Base-by-base conservation (phyloP, 331 rosid species). In the Rosa hybrid region DNA sequence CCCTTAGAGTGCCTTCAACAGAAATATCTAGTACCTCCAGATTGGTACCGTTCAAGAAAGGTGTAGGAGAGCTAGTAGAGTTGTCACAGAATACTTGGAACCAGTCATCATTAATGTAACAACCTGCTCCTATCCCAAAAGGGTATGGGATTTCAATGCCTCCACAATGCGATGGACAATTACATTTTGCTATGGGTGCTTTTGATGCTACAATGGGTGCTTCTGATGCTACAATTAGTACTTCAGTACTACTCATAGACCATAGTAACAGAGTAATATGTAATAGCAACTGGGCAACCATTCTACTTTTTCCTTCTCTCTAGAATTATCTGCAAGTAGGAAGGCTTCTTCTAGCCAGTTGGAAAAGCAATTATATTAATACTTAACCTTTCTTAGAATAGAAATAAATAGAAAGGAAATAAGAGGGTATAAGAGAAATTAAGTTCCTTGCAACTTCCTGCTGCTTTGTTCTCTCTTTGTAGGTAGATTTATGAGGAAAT, bases 61-160 rank as follows among this genome's bases (percentile, higher is more conserved):
- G 82, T 34, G 30, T 44, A n/a, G 38, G 53, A 9, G 38, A 41
- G 54, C 25, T 48, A 30, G 72, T 59, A 7, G 46, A 21, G 57
- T 53, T 69, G 50, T 4, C 30, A 72, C 77, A 75, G 1, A n/a
- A 23, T 2, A 81, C 57, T 68, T 75, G 62, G 27, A 81, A 81
- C 84, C 81, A 81, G 23, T 68, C 21, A 48, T 76, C 80, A 7
- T 64, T 13, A 8, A 20, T 49, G 72, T 42, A 75, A 30, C 84
- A 75, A 69, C 18, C 63, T 30, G 50, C 41, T 56, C 84, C 80
- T 7, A 75, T 68, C 68, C 84, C 84, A 20, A 75, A 81, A 68
- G 81, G 81, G 77, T 25, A 46, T 6, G 65, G 80, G 23, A 81
- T 60, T 18, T 41, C 53, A 20, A 75, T 4, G 27, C 41, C 63